A percentile compares a stretch with the other conserved stretches of the same genome.
Evolutionary conservation across 1,284 basidiomycete genomes (phyloP).

Genomic region (Cryptococcus hybrid): DNA sequence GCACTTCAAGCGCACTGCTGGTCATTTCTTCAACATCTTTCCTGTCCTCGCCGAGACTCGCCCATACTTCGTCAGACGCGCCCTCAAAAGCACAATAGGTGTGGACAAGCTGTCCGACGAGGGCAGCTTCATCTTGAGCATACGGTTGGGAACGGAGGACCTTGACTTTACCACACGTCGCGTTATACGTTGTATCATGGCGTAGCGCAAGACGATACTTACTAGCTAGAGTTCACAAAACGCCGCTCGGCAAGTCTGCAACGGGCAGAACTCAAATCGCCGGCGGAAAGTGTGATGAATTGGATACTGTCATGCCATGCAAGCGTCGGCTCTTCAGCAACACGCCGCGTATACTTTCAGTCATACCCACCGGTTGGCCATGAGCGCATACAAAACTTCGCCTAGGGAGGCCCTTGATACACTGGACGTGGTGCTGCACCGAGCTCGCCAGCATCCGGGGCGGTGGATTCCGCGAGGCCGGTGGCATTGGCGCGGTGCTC

Average conservation of each 20-base stretch:
- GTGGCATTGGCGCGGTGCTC: slow-evolving; percentile 54
- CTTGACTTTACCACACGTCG: slow-evolving; percentile 56
- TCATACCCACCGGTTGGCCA: slow-evolving; percentile 41
- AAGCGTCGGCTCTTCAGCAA: neutral
- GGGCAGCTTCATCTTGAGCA: slow-evolving; percentile 59
- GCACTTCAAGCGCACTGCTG: slow-evolving; percentile 71
- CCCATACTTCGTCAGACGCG: slow-evolving; percentile 64
- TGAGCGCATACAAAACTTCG: slow-evolving; percentile 39
- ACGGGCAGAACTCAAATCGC: slow-evolving; percentile 71
- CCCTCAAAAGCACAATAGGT: slow-evolving; percentile 78
- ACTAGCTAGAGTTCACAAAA: slow-evolving; percentile 78
- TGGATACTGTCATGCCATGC: slow-evolving; percentile 32
- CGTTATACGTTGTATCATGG: neutral
- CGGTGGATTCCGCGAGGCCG: neutral
- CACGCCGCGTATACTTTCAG: too few relatives aligned
- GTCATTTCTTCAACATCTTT: slow-evolving; percentile 60
- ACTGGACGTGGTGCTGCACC: slow-evolving; percentile 4
- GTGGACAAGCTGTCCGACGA: slow-evolving; percentile 72
- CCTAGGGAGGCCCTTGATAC: slow-evolving; percentile 19
- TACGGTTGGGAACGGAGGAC: slow-evolving; percentile 68
- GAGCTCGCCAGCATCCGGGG: slow-evolving; percentile 16
- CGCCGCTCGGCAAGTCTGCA: slow-evolving; percentile 67
- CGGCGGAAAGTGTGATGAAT: slow-evolving; percentile 53
- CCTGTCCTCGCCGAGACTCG: slow-evolving; percentile 62
- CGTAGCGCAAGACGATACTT: slow-evolving; percentile 9